phyloP scores from a whole-genome alignment of 805 yeast genomes.

The Saccharomycopsis sp. region DNA sequence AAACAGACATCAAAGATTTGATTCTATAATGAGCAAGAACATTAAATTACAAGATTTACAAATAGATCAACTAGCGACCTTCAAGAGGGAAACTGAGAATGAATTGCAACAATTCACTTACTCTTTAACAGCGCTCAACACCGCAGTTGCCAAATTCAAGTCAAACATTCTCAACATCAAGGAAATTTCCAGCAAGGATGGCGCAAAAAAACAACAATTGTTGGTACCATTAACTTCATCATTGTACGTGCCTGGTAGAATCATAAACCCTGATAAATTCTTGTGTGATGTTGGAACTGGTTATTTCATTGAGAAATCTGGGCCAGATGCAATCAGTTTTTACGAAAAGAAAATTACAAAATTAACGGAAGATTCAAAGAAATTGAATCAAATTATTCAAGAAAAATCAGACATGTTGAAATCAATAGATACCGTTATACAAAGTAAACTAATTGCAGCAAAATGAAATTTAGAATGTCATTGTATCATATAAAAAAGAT shows the following conservation, averaged over 20 bases:
- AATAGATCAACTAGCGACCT: slow-evolving; percentile 78
- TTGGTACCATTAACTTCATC: slow-evolving; percentile 87
- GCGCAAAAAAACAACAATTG: slow-evolving; percentile 30
- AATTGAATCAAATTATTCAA: slow-evolving; percentile 65
- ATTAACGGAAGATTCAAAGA: slow-evolving; percentile 62
- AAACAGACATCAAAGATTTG: too few species aligned
- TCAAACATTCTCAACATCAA: slow-evolving; percentile 74
- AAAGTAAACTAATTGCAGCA: slow-evolving; percentile 37
- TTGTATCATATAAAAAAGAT: neutral
- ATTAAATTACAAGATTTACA: slow-evolving; percentile 57
- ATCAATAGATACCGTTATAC: slow-evolving; percentile 51
- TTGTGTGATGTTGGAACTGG: slow-evolving; percentile 96
- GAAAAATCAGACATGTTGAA: slow-evolving; percentile 64
- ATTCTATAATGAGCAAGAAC: slow-evolving; percentile 8
- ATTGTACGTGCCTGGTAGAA: slow-evolving; percentile 80
- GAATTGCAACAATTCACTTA: slow-evolving; percentile 82
- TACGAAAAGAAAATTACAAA: slow-evolving; percentile 70
- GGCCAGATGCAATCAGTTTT: slow-evolving; percentile 59
- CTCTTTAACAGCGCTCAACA: slow-evolving; percentile 73
- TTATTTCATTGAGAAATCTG: slow-evolving; percentile 77
- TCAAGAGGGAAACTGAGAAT: slow-evolving; percentile 75
- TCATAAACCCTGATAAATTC: slow-evolving; percentile 57
- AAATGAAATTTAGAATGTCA: neutral
- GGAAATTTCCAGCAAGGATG: slow-evolving; percentile 33
- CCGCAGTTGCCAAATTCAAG: slow-evolving; percentile 74